Evolutionary conservation across 2,329 filamentous ascomycete species (phyloP).

Genomic region (Epicoccum sorghinum): DNA sequence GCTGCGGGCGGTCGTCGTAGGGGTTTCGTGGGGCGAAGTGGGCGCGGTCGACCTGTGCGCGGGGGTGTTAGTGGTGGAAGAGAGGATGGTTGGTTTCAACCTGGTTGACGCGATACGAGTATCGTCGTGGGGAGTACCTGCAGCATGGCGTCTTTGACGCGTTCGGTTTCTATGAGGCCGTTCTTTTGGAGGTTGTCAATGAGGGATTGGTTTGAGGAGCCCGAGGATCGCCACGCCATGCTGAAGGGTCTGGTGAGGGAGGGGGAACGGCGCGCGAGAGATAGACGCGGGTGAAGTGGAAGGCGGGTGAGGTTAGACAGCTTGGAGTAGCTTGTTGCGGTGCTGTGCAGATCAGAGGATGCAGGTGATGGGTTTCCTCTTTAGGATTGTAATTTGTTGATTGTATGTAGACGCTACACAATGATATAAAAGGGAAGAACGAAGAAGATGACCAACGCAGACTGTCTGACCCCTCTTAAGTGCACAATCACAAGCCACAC

Average conservation of each 20-base stretch:
- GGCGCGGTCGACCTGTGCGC: constrained; percentile 77
- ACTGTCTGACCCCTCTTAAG: neutral
- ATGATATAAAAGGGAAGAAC: constrained; percentile 12
- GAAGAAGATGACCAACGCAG: neutral
- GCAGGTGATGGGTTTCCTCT: neutral
- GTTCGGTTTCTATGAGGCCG: constrained; percentile 72
- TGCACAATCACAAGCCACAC: neutral
- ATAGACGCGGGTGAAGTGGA: neutral
- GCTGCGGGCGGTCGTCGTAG: constrained; percentile 75
- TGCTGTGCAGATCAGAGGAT: neutral
- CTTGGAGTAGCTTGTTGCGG: constrained; percentile 17
- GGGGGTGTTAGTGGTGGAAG: constrained; percentile 1
- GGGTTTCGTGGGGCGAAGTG: constrained; percentile 76
- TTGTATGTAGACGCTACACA: constrained; percentile 25
- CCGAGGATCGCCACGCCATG: constrained; percentile 93
- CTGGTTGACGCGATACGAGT: constrained; percentile 6
- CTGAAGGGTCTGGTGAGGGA: constrained; percentile 29
- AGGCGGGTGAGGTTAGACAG: constrained; percentile 20
- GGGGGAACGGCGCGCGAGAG: too few relatives aligned
- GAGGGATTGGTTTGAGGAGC: constrained; percentile 73
- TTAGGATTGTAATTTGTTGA: neutral
- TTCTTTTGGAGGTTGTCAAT: constrained; percentile 77
- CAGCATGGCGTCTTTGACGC: constrained; percentile 81
- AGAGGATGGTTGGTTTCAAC: neutral
- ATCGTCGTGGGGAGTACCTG: constrained; percentile 55